phyloP scores from a whole-genome alignment of 148 eudicot genomes.

The Dysphania ambrosioides region DNA sequence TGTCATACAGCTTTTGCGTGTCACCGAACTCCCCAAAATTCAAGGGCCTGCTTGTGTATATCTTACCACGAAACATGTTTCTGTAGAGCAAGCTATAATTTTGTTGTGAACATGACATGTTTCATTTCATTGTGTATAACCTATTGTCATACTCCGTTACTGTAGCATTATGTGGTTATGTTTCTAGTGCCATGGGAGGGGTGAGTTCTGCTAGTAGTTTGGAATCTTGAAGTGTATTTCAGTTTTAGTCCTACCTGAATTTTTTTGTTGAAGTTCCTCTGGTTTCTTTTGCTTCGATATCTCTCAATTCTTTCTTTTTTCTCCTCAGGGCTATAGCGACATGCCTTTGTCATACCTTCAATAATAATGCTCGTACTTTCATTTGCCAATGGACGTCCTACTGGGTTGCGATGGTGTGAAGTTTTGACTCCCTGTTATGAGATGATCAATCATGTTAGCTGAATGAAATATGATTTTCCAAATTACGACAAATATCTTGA shows the following conservation, averaged over 20 bases:
- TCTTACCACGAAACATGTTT: neutral
- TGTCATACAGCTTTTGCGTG: slow-evolving; percentile 14
- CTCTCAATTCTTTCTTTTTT: slow-evolving; percentile 80
- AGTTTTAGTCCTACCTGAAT: slow-evolving; percentile 55
- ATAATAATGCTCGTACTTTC: slow-evolving; percentile 57
- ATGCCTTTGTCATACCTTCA: slow-evolving; percentile 70
- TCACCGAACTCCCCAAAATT: neutral
- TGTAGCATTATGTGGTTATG: neutral
- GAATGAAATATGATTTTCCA: neutral
- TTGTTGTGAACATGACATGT: slow-evolving; percentile 9
- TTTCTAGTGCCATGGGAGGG: neutral
- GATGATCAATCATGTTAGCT: slow-evolving; percentile 14
- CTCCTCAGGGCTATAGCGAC: slow-evolving; percentile 78
- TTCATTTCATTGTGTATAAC: slow-evolving; percentile 4
- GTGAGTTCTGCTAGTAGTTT: neutral
- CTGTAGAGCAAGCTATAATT: too few relatives aligned
- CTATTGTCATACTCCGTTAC: neutral
- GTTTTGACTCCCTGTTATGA: slow-evolving; percentile 42
- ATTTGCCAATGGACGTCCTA: slow-evolving; percentile 57
- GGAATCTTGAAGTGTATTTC: neutral
- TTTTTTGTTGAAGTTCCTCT: slow-evolving; percentile 87
- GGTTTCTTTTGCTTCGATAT: slow-evolving; percentile 78
- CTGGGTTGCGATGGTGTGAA: slow-evolving; percentile 36
- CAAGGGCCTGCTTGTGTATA: slow-evolving; percentile 10
- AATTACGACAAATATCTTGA: neutral